Percentiles rank a stretch among this genome's conserved stretches.
Conservation (phyloP, 2,329 filamentous ascomycete genomes). For the Ophiocordyceps camponoti-rufipedis region DNA sequence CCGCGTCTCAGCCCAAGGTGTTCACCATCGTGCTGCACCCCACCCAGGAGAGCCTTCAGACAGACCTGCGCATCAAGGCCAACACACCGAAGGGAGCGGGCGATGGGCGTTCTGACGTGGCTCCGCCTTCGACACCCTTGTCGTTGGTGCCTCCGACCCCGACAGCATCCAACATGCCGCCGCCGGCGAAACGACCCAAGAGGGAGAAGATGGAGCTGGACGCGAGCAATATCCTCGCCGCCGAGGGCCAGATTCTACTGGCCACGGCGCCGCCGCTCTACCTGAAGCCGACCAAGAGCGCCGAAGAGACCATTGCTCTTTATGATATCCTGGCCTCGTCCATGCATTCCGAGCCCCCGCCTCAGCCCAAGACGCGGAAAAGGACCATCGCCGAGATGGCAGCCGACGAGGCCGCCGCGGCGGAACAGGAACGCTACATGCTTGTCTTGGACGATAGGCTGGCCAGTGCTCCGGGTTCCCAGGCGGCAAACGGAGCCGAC, state of each 20-base stretch:
- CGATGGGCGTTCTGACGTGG: conserved; percentile 21
- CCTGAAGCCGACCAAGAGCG: conserved; percentile 54
- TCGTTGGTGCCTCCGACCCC: conserved; percentile 42
- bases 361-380: conserved; percentile 77
- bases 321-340: conserved; percentile 59
- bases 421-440: conserved; percentile 83
- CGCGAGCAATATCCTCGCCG: conserved; percentile 49
- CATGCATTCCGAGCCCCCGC: conserved; percentile 57
- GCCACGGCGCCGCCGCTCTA: conserved; percentile 58
- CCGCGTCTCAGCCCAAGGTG: conserved; percentile 38
- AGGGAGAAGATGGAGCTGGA: conserved; percentile 60
- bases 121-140: conserved; percentile 44
- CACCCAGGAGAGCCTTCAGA: conserved; percentile 55
- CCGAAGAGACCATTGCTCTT: conserved; percentile 51
- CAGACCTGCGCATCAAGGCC: conserved; percentile 60
- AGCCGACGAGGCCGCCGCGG: conserved; percentile 81
- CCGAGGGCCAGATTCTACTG: conserved; percentile 59
- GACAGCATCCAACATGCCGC: conserved; percentile 37
- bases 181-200: conserved; percentile 50
- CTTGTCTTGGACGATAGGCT: conserved; percentile 72
- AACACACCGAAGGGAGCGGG: conserved; percentile 40
- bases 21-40: conserved; percentile 72
- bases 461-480: conserved; percentile 34
- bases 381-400: conserved; percentile 88
- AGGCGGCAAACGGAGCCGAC: conserved; percentile 31